A percentile compares a stretch with the other conserved stretches of the same genome.
Evolutionary conservation across 371 early-diverging fungal genomes (phyloP).

Genomic region (Mucor indicus): DNA sequence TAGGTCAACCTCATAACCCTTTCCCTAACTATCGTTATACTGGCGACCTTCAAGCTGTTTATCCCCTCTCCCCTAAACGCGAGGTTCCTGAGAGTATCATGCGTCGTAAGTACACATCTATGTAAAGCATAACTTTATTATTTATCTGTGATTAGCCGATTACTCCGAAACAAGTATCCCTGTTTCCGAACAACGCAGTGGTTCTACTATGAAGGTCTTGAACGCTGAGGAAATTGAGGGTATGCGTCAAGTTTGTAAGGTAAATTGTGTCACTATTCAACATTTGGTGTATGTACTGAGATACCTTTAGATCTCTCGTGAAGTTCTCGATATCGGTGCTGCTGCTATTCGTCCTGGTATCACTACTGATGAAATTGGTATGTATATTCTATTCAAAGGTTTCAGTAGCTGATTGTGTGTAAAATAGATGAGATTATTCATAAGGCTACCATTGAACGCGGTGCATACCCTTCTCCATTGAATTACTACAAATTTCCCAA

Average conservation of each 20-base stretch:
- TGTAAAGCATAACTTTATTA: background rate
- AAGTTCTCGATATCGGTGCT: conserved; percentile 82
- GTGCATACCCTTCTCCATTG: conserved; percentile 92
- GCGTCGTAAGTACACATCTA: conserved; percentile 43
- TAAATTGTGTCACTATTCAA: conserved; percentile 20
- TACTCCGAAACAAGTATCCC: conserved; percentile 78
- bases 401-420: background rate
- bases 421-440: conserved; percentile 77
- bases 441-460: conserved; percentile 82
- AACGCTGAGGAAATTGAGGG: conserved; percentile 72
- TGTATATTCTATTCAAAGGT: background rate
- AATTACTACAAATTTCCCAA: conserved; percentile 94
- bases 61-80: conserved; percentile 83
- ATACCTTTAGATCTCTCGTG: conserved; percentile 66
- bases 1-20: conserved; percentile 45
- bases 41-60: conserved; percentile 79
- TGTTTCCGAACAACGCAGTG: conserved; percentile 61
- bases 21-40: conserved; percentile 70
- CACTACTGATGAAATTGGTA: conserved; percentile 88
- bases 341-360: conserved; percentile 81
- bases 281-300: no score
- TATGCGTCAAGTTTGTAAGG: conserved; percentile 82
- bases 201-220: conserved; percentile 68
- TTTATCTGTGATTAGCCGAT: conserved; percentile 57
- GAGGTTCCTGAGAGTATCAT: conserved; percentile 75